Base-by-base conservation (phyloP, 352 stramenopile genomes). In the Phytophthora idaei region DNA sequence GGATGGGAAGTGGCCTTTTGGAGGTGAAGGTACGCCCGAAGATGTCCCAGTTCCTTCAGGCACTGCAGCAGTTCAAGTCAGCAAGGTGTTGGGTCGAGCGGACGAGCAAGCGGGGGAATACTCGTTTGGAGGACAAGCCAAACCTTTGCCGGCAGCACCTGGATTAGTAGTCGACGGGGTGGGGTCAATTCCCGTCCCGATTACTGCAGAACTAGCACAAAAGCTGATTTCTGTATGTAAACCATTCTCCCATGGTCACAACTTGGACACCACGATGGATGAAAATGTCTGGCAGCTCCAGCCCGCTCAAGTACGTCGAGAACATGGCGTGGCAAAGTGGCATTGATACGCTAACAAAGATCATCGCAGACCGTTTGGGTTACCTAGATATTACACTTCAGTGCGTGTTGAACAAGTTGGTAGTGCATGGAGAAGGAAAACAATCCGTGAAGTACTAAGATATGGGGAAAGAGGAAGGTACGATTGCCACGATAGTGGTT, bases 191-290 rank as follows among this genome's bases (percentile, higher is more conserved):
- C 36, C 36, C 11, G 36, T 44, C 36, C 1, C 2, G 58, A 1
- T 58, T 36, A n/a, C 37, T 59, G 10, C 7, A 37, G 50, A 62
- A 11, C 14, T 47, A 57, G 57, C 64, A 2, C 37, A 57, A 29
- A 57, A 67, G 28, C 31, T 67, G 42, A 67, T 71, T n/a, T 34
- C 34, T 10, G 44, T 58, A 14, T 61, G 64, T 42, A 50, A 67
- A 17, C 57, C 57, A 9, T 67, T 57, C 41, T 50, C 57, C 0
- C 67, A 54, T n/a, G 64, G 64, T 5, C 25, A 52, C 34, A 61
- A 71, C 27, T 28, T 53, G 25, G 44, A 66, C 11, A 63, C 55
- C 2, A 61, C 47, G 15, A 57, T 44, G 27, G 57, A 71, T 6
- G 57, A 71, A n/a, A 48, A 37, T 2, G 34, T 1, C n/a, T n/a